Evolutionary conservation across 2,329 filamentous ascomycete genomes (phyloP), one percentile per base, ranked within the genome.

Genomic region (Fusarium sacchari): DNA sequence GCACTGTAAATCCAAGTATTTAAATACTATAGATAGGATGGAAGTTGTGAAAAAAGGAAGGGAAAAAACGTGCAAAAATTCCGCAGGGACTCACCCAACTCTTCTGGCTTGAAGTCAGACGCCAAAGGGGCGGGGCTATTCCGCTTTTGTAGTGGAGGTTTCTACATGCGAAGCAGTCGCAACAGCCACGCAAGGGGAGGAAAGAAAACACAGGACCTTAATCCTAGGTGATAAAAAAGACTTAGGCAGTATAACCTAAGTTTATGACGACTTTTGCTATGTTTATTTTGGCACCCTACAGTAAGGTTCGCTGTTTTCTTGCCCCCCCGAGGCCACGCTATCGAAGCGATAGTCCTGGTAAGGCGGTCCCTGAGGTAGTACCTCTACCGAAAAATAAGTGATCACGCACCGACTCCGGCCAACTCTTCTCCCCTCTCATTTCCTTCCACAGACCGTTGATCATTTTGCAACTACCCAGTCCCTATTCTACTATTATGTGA

Each of bases 401-500:
- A 61, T 69, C 73, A 72, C 64, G 65, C 65, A 72, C 76, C 74
- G 73, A 77, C 71, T 73, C 69, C 74, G 73, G 67, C 63, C 71
- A 72, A 40, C 65, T 69, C 64, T 30, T 72, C 68, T 62, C 62
- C 67, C 60, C 66, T 74, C 64, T 68, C 72, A 65, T 68, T 59
- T 75, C 63, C 63, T 72, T 58, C 66, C 72, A 68, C 69, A 67
- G 49, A 44, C 58, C 61, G 52, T 46, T 34, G 42, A 50, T 46
- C 64, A 37, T 56, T 58, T 30, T 52, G 46, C 46, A 28, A 36
- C 61, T 65, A 37, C 39, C 39, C 32, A 32, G 13, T 13, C 22
- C 28, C 61, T 65, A 30, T 26, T 64, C 44, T 71, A 72, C 61
- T 77, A 77, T 77, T 76, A 77, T 77, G 76, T 77, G 73, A 77